These are phyloP conservation scores for Globisporangium cylindrosporum DNA, from an alignment of 352 stramenopile species.

Conservation along the genomic window DNA sequence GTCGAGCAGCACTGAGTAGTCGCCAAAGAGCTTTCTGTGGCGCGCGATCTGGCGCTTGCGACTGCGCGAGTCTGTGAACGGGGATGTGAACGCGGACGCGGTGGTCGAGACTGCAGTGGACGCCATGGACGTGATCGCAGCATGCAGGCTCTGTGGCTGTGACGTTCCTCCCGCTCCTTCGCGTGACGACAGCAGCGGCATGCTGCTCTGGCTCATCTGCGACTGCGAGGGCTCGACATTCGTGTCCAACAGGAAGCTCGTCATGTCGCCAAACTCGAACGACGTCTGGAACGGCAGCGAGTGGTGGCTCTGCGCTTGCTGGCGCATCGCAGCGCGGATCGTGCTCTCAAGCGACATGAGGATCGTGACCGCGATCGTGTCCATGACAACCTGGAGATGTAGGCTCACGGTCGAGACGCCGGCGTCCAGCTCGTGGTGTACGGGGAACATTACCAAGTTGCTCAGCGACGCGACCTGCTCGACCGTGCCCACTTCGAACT, in stretches of 20 bases:
- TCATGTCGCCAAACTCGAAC: slow-evolving; percentile 33
- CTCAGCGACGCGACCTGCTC: slow-evolving; percentile 53
- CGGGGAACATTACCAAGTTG: slow-evolving; percentile 83
- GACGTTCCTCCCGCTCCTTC: not conserved
- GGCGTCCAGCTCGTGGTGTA: slow-evolving; percentile 61
- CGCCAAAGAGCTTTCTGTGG: slow-evolving; percentile 74
- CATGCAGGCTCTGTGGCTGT: slow-evolving; percentile 11
- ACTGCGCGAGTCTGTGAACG: slow-evolving; percentile 42
- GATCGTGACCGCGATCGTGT: slow-evolving; percentile 78
- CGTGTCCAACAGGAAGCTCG: slow-evolving; percentile 65
- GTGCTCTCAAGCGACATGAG: slow-evolving; percentile 81
- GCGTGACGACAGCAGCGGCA: slow-evolving; percentile 23
- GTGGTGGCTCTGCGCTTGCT: slow-evolving; percentile 24
- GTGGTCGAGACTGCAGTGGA: slow-evolving; percentile 28
- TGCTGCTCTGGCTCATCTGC: slow-evolving; percentile 24
- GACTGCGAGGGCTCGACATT: slow-evolving; percentile 56
- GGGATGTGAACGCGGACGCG: slow-evolving; percentile 30
- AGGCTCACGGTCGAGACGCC: slow-evolving; percentile 76
- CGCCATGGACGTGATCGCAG: slow-evolving; percentile 16
- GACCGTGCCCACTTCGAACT: slow-evolving; percentile 57
- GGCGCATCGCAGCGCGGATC: slow-evolving; percentile 57
- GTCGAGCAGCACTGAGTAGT: slow-evolving; percentile 70
- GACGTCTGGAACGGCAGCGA: slow-evolving; percentile 15
- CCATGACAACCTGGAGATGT: slow-evolving; percentile 77
- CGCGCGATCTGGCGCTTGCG: slow-evolving; percentile 56